These are phyloP conservation scores for Stephanodiscus minutulus DNA, from an alignment of 108 stramenopile genomes.

Conservation along the genomic window DNA sequence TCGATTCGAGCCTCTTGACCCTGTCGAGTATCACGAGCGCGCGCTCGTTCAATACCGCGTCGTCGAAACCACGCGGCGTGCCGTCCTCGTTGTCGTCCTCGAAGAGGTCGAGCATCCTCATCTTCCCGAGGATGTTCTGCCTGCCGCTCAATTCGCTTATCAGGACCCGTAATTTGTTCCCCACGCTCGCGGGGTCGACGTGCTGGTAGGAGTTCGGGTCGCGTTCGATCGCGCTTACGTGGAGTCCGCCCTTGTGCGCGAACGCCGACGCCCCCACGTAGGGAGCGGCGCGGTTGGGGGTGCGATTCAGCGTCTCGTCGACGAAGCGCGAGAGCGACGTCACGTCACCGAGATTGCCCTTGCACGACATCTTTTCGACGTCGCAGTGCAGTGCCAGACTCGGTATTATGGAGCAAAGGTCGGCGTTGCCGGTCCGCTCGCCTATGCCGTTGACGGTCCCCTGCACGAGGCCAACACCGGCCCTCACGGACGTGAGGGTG, in stretches of 20 bases:
- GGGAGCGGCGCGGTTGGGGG: slow-evolving; percentile 68
- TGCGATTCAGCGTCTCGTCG: slow-evolving; percentile 87
- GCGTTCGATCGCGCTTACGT: slow-evolving; percentile 91
- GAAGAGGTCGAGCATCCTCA: slow-evolving; percentile 67
- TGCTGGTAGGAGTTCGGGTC: slow-evolving; percentile 86
- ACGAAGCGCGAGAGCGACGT: slow-evolving; percentile 87
- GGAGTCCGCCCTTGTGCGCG: slow-evolving; percentile 96
- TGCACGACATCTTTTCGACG: slow-evolving; percentile 53
- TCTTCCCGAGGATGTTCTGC: slow-evolving; percentile 90
- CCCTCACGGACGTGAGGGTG: slow-evolving; percentile 68
- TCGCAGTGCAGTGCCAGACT: slow-evolving; percentile 80
- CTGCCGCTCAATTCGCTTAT: slow-evolving; percentile 89
- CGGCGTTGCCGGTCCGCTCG: slow-evolving; percentile 94
- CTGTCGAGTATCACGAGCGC: slow-evolving; percentile 84
- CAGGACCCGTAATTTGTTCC: slow-evolving; percentile 82
- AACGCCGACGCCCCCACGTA: slow-evolving; percentile 91
- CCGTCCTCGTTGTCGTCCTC: slow-evolving; percentile 35
- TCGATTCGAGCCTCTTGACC: slow-evolving; percentile 84
- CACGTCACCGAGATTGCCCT: slow-evolving; percentile 63
- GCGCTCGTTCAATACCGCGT: slow-evolving; percentile 71
- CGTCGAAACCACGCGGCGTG: no score
- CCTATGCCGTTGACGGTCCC: slow-evolving; percentile 93
- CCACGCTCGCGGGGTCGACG: slow-evolving; percentile 84
- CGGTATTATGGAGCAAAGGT: slow-evolving; percentile 87
- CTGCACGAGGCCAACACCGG: slow-evolving; percentile 88